Evolutionary conservation across 2,329 filamentous ascomycete genomes (phyloP), one percentile per base, ranked within the genome.

Genomic region (Alternaria gansuensis): DNA sequence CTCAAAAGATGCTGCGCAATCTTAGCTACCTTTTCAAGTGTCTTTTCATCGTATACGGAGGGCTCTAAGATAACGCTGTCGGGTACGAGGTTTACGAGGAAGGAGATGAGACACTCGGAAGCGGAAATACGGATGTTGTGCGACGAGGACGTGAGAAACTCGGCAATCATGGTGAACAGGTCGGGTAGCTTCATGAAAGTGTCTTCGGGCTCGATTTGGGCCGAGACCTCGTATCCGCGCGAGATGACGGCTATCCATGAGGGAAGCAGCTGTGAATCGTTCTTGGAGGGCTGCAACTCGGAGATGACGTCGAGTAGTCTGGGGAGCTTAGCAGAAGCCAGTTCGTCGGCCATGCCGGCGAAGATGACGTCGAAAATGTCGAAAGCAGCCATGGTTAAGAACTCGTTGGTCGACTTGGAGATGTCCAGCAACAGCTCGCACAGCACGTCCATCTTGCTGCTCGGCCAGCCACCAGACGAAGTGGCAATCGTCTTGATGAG

Each of bases 291-390:
- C 67, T 94, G 92, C 66, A 99, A 82, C 75, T 98, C 93, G 11
- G 90, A 89, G 67, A 99, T 97, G 51, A 95, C 93, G 64, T 97
- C 93, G 70, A 98, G 85, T 11, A 99, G 84, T 56, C 91, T 87
- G 3, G 93, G 93, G 11, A 99, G 84, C 79, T 98, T 99, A 1
- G 92, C 87, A 3, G 93, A 96, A 0, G 93, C 91, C 48, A 93
- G 85, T 66, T 96, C 92, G 66, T 93, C 90, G 14, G 88, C 87
- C 90, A 99, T 93, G 7, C 93, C 90, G 69, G 90, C 90, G 66
- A 99, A 98, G 43, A 98, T 96, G 76, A 96, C 90, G 77, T 99
- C 95, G 71, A 99, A 99, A 4, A 98, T 94, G 66, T 97, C 94
- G 70, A 99, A 97, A 0, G 93, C 91, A 10, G 92, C 90, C 89